A percentile compares a stretch with the other conserved stretches of the same genome.
These are phyloP conservation scores for Tardiomyces depauwii DNA, from an alignment of 1,139 yeast species.

Conservation along the genomic window DNA sequence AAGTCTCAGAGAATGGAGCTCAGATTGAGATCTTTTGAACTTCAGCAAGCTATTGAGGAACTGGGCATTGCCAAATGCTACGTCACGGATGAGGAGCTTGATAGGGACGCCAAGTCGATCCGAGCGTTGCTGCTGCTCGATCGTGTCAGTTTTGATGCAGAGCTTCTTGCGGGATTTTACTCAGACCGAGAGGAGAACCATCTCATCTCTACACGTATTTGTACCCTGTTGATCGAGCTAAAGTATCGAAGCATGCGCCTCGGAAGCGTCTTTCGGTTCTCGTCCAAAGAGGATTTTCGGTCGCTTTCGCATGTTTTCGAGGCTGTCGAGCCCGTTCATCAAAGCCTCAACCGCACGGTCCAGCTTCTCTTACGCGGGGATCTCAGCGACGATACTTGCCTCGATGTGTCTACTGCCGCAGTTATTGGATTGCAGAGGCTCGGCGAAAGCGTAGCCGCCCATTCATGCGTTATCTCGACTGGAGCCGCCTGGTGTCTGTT, in stretches of 20 bases:
- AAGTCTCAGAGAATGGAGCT: constrained; percentile 19
- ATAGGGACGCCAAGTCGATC: constrained; percentile 12
- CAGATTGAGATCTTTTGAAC: constrained; percentile 17
- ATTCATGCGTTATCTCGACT: background rate
- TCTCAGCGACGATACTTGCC: background rate
- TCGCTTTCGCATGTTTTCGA: background rate
- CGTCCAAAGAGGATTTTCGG: background rate
- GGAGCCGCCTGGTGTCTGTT: background rate
- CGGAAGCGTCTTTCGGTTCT: background rate
- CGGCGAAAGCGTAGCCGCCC: background rate
- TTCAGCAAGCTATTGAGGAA: constrained; percentile 19
- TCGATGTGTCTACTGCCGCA: background rate
- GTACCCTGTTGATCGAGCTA: background rate
- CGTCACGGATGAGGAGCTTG: constrained; percentile 13
- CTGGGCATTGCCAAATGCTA: constrained; percentile 19
- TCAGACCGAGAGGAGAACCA: background rate
- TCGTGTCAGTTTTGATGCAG: constrained; percentile 8
- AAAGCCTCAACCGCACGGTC: background rate
- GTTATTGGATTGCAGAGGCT: background rate
- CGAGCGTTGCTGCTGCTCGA: constrained; percentile 10
- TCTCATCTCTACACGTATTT: background rate
- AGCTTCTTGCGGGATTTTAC: background rate
- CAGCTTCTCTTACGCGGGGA: background rate
- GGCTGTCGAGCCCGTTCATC: background rate
- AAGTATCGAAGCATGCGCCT: background rate